Base-by-base conservation (phyloP, 257 asterid species). In the Leonotis leonurus region DNA sequence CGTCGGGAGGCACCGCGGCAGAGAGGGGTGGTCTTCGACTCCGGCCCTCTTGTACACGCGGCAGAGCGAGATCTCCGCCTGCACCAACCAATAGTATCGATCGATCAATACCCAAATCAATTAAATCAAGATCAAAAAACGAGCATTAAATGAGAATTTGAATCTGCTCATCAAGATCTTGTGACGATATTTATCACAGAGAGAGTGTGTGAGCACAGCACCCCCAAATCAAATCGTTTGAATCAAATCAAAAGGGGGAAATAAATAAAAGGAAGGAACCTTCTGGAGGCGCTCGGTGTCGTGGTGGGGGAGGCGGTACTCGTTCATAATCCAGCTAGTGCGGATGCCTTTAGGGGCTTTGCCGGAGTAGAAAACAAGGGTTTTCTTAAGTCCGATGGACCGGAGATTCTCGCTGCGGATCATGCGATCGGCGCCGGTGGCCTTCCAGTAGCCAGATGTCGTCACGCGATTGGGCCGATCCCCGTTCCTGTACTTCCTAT, bases 391-490 rank as follows among this genome's bases (percentile, higher is more conserved):
- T 20, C 99, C 99, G 39, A 93, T 93, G 0, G 96, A 76, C 67
- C 82, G 44, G 8, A 58, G 61, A n/a, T n/a, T n/a, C n/a, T n/a
- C 99, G 0, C 77, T 77, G 59, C 91, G 26, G 51, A 93, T 93
- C 99, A 83, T 89, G 46, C 95, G 73, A 51, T 93, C 99, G 0
- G 99, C 99, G 3, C 99, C 99, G 0, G 99, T 93, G 1, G 99
- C 99, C 75, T 93, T 93, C 99, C 99, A 92, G 41, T 92, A 92
- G 0, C 99, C 99, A 1, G 99, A 92, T 9, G 94, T 92, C n/a
- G 99, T 92, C 32, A 93, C 99, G 1, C 99, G 85, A 33, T 93
- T 93, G 0, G 99, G 99, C 65, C 99, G 78, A 72, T 93, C 99
- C 0, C 99, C 99, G 48, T 89, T 93, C 36, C 99, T 60, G 6